Evolutionary conservation across 2,329 filamentous ascomycete genomes (phyloP).

Genomic region (Xenoacremonium recifei): DNA sequence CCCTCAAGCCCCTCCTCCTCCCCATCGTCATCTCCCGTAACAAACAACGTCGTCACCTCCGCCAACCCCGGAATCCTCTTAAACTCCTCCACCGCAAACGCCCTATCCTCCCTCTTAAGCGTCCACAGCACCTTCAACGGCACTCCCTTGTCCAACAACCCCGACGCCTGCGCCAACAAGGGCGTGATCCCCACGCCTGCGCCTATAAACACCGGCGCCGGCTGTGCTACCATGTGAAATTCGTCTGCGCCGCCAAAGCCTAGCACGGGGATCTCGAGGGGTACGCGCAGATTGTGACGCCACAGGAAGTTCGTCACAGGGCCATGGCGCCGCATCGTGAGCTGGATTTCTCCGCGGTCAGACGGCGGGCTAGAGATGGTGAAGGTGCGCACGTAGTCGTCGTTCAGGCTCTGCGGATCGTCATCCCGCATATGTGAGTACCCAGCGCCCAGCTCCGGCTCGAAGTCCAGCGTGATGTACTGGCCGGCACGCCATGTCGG

Average conservation of each 20-base stretch:
- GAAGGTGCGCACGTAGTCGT: slow-evolving; percentile 82
- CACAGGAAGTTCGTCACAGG: slow-evolving; percentile 66
- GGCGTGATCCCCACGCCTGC: slow-evolving; percentile 85
- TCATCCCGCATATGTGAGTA: slow-evolving; percentile 83
- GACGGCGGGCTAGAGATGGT: slow-evolving; percentile 66
- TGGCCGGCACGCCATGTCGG: slow-evolving; percentile 66
- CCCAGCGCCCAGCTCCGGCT: slow-evolving; percentile 65
- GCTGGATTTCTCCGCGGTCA: slow-evolving; percentile 56
- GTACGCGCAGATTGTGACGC: slow-evolving; percentile 48
- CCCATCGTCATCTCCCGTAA: slow-evolving; percentile 54
- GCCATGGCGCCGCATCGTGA: slow-evolving; percentile 70
- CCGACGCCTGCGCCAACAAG: slow-evolving; percentile 64
- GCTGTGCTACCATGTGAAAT: slow-evolving; percentile 36
- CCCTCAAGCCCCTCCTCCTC: slow-evolving; percentile 36
- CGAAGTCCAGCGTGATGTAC: slow-evolving; percentile 75
- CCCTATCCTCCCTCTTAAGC: slow-evolving; percentile 58
- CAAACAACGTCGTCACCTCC: slow-evolving; percentile 55
- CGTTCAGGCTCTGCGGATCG: slow-evolving; percentile 77
- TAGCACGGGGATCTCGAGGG: slow-evolving; percentile 64
- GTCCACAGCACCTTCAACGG: slow-evolving; percentile 67
- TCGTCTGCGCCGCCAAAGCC: slow-evolving; percentile 67
- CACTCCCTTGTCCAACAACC: slow-evolving; percentile 37
- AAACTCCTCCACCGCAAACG: slow-evolving; percentile 61
- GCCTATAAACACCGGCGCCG: slow-evolving; percentile 60
- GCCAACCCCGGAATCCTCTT: slow-evolving; percentile 50